Conservation (phyloP, 176 grass and related monocot species). For the Calamus simplicifolius region DNA sequence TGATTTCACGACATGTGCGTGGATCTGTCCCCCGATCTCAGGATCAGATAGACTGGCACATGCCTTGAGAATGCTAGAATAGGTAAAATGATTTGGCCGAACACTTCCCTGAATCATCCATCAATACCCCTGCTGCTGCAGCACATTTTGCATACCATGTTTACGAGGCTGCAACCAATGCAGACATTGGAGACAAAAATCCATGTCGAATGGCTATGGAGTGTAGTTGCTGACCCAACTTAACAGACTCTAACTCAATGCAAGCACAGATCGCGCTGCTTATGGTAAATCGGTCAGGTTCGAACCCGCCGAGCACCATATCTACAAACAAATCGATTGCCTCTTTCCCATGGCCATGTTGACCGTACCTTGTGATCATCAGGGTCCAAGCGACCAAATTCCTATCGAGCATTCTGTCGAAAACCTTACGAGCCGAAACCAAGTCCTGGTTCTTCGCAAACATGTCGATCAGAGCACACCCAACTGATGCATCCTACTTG, state of each 20-base stretch:
- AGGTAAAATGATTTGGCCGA: slow-evolving; percentile 71
- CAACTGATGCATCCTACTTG: slow-evolving; percentile 30
- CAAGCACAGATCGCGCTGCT: slow-evolving; percentile 65
- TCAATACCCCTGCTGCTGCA: slow-evolving; percentile 9
- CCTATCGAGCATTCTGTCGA: slow-evolving; percentile 40
- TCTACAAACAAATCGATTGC: slow-evolving; percentile 49
- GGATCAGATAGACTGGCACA: slow-evolving; percentile 58
- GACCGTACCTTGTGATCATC: slow-evolving; percentile 59
- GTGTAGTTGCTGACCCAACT: slow-evolving; percentile 68
- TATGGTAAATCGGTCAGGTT: slow-evolving; percentile 53
- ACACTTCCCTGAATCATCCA: slow-evolving; percentile 39
- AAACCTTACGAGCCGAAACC: slow-evolving; percentile 28
- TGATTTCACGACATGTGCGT: slow-evolving; percentile 51
- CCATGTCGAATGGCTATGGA: slow-evolving; percentile 45
- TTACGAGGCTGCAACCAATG: slow-evolving; percentile 66
- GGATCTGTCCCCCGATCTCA: slow-evolving; percentile 47
- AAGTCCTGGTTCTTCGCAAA: slow-evolving; percentile 50
- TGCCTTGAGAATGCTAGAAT: slow-evolving; percentile 57
- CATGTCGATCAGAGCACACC: slow-evolving; percentile 72
- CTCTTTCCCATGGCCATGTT: slow-evolving; percentile 24
- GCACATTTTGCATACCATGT: slow-evolving; percentile 70
- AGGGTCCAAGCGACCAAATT: slow-evolving; percentile 60
- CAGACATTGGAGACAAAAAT: slow-evolving; percentile 44
- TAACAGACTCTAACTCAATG: slow-evolving; percentile 38
- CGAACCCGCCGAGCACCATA: slow-evolving; percentile 47